These are phyloP conservation scores for Juglanconis sp. DNA, from an alignment of 2,329 filamentous ascomycete species.

Conservation along the genomic window DNA sequence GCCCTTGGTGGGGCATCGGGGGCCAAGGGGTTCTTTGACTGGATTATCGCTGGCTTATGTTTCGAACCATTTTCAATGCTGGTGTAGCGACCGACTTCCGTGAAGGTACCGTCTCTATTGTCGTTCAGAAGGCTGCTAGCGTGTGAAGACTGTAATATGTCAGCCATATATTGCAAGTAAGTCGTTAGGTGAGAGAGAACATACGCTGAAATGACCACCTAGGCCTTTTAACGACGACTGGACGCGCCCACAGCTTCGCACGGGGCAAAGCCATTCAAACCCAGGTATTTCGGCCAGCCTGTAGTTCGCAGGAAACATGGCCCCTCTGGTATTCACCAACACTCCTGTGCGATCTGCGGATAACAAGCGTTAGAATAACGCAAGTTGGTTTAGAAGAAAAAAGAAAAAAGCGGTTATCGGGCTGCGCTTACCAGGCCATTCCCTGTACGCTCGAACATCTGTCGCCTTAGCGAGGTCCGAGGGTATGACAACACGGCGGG, in stretches of 20 bases:
- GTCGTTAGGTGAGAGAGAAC: not conserved
- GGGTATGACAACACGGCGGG: not conserved
- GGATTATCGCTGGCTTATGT: not conserved
- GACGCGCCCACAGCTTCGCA: not conserved
- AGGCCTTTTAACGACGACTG: not conserved
- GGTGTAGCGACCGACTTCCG: not conserved
- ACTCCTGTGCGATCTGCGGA: not conserved
- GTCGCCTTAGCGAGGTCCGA: constrained; percentile 2
- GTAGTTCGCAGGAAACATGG: constrained; percentile 6
- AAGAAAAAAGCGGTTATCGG: too few relatives aligned
- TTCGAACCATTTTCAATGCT: fast-evolving
- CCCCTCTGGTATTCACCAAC: not conserved
- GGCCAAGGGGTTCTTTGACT: not conserved
- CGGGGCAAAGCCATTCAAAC: constrained; percentile 11
- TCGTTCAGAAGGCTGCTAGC: constrained; percentile 1
- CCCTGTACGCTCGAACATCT: constrained; percentile 1
- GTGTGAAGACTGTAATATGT: not conserved
- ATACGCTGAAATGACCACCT: constrained; percentile 1
- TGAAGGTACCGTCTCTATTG: constrained; percentile 13
- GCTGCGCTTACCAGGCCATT: constrained; percentile 8
- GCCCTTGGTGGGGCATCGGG: not conserved
- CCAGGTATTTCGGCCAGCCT: not conserved
- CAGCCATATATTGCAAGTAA: not conserved
- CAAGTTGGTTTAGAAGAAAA: not conserved
- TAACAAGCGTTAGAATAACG: not conserved